Evolutionary conservation across 345 rosid genomes (phyloP).

Genomic region (Eucalyptus melliodora): DNA sequence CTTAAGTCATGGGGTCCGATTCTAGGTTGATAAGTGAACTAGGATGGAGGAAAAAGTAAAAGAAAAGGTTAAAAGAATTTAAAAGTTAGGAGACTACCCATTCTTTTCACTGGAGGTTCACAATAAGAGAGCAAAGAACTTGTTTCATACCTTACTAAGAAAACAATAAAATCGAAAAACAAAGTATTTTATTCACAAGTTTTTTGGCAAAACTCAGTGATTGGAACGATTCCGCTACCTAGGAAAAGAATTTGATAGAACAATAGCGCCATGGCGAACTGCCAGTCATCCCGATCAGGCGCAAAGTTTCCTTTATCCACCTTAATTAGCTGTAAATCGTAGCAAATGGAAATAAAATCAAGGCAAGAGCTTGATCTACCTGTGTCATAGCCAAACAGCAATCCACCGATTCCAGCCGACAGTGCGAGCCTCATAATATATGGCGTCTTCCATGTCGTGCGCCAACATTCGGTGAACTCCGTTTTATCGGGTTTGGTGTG

Average conservation of each 20-base stretch:
- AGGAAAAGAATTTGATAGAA: too few relatives aligned
- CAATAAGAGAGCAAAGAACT: too few relatives aligned
- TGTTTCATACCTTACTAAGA: too few relatives aligned
- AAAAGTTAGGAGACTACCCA: too few relatives aligned
- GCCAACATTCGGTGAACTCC: conserved; percentile 80
- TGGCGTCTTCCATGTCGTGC: conserved; percentile 54
- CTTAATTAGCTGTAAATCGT: neutral
- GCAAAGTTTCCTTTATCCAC: neutral
- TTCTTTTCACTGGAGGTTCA: too few relatives aligned
- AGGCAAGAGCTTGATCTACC: conserved; percentile 13
- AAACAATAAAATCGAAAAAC: too few relatives aligned
- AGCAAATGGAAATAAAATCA: neutral
- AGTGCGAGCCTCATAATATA: conserved; percentile 78
- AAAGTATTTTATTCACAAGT: too few relatives aligned
- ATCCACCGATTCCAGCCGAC: conserved; percentile 91
- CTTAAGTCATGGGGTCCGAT: neutral
- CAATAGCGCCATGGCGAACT: too few relatives aligned
- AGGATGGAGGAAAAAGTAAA: neutral
- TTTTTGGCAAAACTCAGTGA: too few relatives aligned
- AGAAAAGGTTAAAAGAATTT: neutral
- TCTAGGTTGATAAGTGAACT: neutral
- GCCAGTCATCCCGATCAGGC: too few relatives aligned
- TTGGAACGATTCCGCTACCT: too few relatives aligned
- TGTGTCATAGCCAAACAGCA: conserved; percentile 93
- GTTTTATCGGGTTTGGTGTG: conserved; percentile 36